Evolutionary conservation across 192 early-diverging fungal species (phyloP), one percentile per base, ranked within the genome.

Genomic region (Coemansia sp.): DNA sequence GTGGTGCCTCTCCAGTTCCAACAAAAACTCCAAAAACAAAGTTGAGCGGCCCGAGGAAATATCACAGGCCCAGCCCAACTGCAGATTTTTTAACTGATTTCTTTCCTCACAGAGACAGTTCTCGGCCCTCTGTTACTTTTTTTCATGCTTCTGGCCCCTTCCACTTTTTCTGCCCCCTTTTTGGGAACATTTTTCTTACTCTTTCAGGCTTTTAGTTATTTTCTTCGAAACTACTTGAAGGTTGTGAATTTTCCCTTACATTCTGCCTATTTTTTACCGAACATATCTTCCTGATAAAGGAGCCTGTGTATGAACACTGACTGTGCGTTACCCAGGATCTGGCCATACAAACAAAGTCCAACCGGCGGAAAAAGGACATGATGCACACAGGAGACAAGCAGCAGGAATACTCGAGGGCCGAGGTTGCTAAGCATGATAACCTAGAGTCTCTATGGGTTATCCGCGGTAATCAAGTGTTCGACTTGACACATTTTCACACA

Each of bases 401-500:
- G 58, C 64, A 68, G 54, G 78, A 82, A 67, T 88, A 82, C 68
- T 85, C 88, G 53, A 71, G 73, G 26, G 83, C 75, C 5, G 84
- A 98, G 65, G 88, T 96, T 31, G 82, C 83, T 25, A 82, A 78
- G 30, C 93, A 98, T 76, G 88, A 86, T 69, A 87, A 69, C 19
- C 70, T 71, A 4, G 64, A 81, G 30, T 91, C 91, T 7, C 84
- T 92, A 41, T 98, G 96, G 96, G 84, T 94, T 1, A 85, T 91
- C 26, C 83, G 88, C 62, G 73, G 88, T 25, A 87, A 86, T 75
- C 88, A 91, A 48, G 92, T 95, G 38, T 97, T 92, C 73, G 92
- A 95, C 84, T 69, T 95, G 52, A 91, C 95, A 18, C 65, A 87
- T 55, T 98, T 98, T 77, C 85, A 90, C 61, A 73, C 78, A 8